phyloP scores from a whole-genome alignment of 2,329 filamentous ascomycete species.

The Dactylellina haptotyla region DNA sequence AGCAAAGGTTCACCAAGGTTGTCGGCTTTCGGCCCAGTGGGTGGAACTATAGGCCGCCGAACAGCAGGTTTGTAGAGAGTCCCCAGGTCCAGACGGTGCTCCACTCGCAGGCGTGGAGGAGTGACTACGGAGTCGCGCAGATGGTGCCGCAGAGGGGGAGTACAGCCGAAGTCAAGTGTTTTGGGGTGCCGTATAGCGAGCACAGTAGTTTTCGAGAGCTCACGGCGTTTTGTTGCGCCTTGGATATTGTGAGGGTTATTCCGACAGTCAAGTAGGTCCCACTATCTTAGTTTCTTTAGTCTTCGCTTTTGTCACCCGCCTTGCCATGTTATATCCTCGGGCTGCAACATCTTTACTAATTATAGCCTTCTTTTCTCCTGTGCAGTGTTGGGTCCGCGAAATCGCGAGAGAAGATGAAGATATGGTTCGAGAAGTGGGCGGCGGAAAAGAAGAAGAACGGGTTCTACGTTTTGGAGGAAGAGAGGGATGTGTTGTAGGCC shows the following conservation, averaged over 20 bases:
- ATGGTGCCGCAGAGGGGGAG: constrained; percentile 84
- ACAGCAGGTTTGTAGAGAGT: constrained; percentile 70
- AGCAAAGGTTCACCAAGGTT: constrained; percentile 82
- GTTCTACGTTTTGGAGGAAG: constrained; percentile 65
- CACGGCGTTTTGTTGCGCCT: constrained; percentile 87
- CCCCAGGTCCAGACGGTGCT: constrained; percentile 73
- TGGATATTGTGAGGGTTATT: constrained; percentile 88
- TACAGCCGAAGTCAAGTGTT: constrained; percentile 82
- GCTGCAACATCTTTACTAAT: neutral
- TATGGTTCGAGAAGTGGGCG: constrained; percentile 70
- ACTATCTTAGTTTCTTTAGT: neutral
- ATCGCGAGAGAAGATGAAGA: constrained; percentile 70
- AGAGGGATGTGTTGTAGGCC: constrained; percentile 51
- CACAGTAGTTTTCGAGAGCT: constrained; percentile 95
- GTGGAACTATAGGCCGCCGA: constrained; percentile 87
- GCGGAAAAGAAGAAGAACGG: constrained; percentile 72
- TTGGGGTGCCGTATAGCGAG: constrained; percentile 94
- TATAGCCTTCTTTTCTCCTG: neutral
- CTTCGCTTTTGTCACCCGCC: too few species aligned
- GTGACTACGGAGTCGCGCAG: constrained; percentile 75
- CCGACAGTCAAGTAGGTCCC: constrained; percentile 80
- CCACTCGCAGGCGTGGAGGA: constrained; percentile 77
- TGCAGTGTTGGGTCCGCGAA: constrained; percentile 69
- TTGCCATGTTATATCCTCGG: neutral
- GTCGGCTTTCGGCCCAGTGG: constrained; percentile 92